A percentile compares a stretch with the other conserved stretches of the same genome.
Conservation (phyloP, 192 early-diverging fungal species). For the Coemansia sp. region DNA sequence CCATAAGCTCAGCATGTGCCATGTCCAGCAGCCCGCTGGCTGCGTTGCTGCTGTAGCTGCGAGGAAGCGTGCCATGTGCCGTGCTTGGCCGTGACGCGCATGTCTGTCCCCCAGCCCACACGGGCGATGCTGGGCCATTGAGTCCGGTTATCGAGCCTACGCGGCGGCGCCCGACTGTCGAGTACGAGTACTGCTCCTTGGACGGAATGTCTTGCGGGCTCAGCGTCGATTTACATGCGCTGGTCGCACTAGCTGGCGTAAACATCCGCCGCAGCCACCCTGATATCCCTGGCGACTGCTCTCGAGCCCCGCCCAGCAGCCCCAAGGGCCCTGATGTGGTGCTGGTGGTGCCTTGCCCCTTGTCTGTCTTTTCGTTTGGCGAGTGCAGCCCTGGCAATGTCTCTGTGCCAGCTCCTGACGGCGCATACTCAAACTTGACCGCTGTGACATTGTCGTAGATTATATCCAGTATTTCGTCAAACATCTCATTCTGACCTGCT, state of each 20-base stretch:
- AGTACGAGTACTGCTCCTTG: constrained; percentile 51
- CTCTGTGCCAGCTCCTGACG: constrained; percentile 8
- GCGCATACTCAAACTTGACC: constrained; percentile 50
- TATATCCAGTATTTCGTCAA: constrained; percentile 71
- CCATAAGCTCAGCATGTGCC: constrained; percentile 1
- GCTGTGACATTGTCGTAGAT: constrained; percentile 54
- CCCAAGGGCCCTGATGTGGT: not conserved
- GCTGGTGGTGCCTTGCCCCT: no score
- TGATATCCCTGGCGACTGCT: constrained; percentile 31
- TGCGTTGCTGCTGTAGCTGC: not conserved
- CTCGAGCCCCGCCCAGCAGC: constrained; percentile 5
- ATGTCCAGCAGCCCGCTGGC: constrained; percentile 7
- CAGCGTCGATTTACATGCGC: constrained; percentile 23
- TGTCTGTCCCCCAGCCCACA: not conserved
- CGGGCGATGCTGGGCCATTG: constrained; percentile 2
- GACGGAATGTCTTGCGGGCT: constrained; percentile 31
- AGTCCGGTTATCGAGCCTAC: constrained; percentile 15
- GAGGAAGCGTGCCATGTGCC: constrained; percentile 25
- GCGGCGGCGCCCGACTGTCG: constrained; percentile 24
- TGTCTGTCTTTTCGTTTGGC: not conserved
- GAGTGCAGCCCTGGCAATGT: not conserved
- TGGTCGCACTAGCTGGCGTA: constrained; percentile 15
- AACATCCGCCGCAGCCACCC: constrained; percentile 50
- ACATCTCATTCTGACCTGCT: constrained; percentile 50
- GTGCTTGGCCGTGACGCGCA: constrained; percentile 24